Base-by-base conservation (phyloP, 192 early-diverging fungal species). In the Chytriomyces sp. region DNA sequence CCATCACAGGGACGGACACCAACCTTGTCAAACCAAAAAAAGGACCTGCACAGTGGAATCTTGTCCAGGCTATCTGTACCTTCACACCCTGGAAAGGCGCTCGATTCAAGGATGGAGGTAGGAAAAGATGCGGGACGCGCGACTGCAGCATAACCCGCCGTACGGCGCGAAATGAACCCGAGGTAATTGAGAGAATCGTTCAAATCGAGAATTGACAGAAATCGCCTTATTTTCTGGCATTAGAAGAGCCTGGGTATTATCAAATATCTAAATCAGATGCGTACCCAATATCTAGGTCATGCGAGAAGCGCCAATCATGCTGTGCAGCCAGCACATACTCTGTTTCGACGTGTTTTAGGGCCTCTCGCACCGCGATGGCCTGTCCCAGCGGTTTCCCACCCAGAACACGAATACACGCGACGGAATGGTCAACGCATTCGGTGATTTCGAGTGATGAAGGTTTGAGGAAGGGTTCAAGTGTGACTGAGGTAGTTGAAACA, bases 21-120 rank as follows among this genome's bases (percentile, higher is more conserved):
- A n/a, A 61, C 49, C 62, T 78, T 78, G 61, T 81, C 80, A 55
- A 60, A 79, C 65, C 74, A 81, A 52, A 81, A 81, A 49, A 38
- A 81, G 1, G 78, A 63, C 6, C 49, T 53, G n/a, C 52, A 38
- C 19, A 81, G 57, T 19, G 76, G 74, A n/a, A 78, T 75, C 19
- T 19, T 57, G n/a, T n/a, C 41, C 7, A 44, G 41, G 7, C 41
- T 10, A 44, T 44, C 8, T 19, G 8, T 19, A 19, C 41, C 41
- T 44, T 44, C 41, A 44, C 7, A 44, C 19, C 41, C 8, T 8
- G 28, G 6, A 37, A 40, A 57, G 14, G 25, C 26, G 1, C 19
- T 33, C 14, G 44, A 22, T 28, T 65, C 72, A n/a, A 66, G 26
- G 37, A 55, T 19, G 3, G 36, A 4, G 36, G 62, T 22, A 5